Percentiles rank a stretch among this genome's conserved stretches.
phyloP scores from a whole-genome alignment of 2,329 filamentous ascomycete genomes.

The Fusarium sambucinum region DNA sequence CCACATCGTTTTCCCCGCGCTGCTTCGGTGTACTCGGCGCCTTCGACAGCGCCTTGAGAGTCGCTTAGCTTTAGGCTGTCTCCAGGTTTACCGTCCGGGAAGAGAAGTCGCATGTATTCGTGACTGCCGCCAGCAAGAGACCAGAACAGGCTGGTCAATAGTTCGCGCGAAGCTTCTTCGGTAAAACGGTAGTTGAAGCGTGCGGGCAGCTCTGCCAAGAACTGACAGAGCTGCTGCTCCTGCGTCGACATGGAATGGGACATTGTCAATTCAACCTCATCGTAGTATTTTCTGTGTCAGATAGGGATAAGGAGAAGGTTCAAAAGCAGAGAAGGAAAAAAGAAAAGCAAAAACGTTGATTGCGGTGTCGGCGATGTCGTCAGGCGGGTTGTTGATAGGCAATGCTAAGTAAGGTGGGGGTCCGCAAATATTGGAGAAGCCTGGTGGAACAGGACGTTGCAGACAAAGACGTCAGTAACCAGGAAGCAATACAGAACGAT shows the following conservation, averaged over 20 bases:
- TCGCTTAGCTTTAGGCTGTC: constrained; percentile 81
- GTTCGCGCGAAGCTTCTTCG: constrained; percentile 74
- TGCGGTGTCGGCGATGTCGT: constrained; percentile 46
- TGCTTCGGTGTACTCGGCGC: constrained; percentile 92
- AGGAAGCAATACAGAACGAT: constrained; percentile 12
- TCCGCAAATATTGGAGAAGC: constrained; percentile 41
- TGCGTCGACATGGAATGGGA: constrained; percentile 69
- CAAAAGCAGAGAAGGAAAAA: background rate
- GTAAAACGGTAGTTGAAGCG: constrained; percentile 81
- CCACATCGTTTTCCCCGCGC: constrained; percentile 94
- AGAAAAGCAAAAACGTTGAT: constrained; percentile 16
- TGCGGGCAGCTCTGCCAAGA: constrained; percentile 81
- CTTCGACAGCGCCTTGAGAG: constrained; percentile 92
- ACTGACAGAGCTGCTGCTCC: constrained; percentile 86
- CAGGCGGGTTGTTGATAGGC: constrained; percentile 32
- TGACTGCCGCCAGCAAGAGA: constrained; percentile 82
- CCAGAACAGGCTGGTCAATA: constrained; percentile 85
- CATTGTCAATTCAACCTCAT: constrained; percentile 58
- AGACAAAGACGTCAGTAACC: constrained; percentile 36
- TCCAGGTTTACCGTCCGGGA: constrained; percentile 78
- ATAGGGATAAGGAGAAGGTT: constrained; percentile 5
- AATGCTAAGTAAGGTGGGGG: constrained; percentile 23
- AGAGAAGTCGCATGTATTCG: constrained; percentile 82
- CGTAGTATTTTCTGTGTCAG: constrained; percentile 28
- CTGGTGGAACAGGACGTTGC: constrained; percentile 39